Conservation (phyloP, 352 stramenopile genomes). For the Pythium sp. region DNA sequence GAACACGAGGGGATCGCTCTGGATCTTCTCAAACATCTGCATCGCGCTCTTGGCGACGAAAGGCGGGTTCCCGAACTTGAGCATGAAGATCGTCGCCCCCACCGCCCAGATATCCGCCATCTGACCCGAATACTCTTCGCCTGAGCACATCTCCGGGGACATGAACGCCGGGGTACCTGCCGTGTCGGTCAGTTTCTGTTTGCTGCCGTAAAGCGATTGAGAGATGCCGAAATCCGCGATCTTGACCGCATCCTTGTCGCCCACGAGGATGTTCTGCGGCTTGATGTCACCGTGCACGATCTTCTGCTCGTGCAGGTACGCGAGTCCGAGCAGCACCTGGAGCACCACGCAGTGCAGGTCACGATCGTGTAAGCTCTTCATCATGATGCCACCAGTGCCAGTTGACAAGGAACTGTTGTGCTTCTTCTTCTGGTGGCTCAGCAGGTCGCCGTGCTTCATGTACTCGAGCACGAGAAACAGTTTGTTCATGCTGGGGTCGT, state of each 20-base stretch:
- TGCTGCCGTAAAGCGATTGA: constrained; percentile 77
- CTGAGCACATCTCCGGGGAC: constrained; percentile 90
- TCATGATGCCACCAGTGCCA: constrained; percentile 1
- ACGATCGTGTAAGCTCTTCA: constrained; percentile 54
- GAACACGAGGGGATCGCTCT: constrained; percentile 72
- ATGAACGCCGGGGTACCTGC: constrained; percentile 91
- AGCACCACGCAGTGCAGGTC: constrained; percentile 73
- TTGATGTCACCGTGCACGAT: constrained; percentile 89
- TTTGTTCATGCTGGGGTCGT: constrained; percentile 92
- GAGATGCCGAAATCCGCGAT: constrained; percentile 92
- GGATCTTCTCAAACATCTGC: constrained; percentile 88
- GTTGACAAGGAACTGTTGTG: constrained; percentile 10
- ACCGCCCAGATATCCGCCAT: constrained; percentile 91
- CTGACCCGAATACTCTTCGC: constrained; percentile 79
- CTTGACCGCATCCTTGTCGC: constrained; percentile 87
- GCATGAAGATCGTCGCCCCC: constrained; percentile 87
- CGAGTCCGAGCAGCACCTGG: constrained; percentile 78
- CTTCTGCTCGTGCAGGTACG: constrained; percentile 88
- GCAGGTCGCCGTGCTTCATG: constrained; percentile 83
- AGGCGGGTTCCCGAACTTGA: constrained; percentile 84
- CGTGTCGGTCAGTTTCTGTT: constrained; percentile 75
- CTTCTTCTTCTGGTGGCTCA: constrained; percentile 77
- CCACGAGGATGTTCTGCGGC: constrained; percentile 85
- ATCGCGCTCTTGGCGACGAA: constrained; percentile 89
- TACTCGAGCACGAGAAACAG: constrained; percentile 98